phyloP scores from a whole-genome alignment of 108 stramenopile species.

The Conticribra guillardii region DNA sequence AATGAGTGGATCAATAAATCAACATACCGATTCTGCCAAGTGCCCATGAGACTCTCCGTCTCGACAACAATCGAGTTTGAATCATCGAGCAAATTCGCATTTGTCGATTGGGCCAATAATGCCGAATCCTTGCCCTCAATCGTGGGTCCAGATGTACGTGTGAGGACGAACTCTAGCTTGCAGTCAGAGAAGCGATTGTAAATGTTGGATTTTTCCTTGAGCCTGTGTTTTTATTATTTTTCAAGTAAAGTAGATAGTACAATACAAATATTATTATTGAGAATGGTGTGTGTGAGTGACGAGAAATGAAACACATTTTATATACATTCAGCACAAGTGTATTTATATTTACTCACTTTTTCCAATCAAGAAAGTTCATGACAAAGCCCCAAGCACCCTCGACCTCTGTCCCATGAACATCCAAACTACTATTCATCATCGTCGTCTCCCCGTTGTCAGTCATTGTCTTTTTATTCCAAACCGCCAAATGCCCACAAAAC shows the following conservation, averaged over 20 bases:
- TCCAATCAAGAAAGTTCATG: constrained; percentile 40
- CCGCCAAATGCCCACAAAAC: constrained; percentile 37
- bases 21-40: too few relatives aligned
- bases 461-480: constrained; percentile 18
- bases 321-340: too few relatives aligned
- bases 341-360: too few relatives aligned
- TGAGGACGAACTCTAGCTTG: constrained; percentile 33
- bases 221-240: too few relatives aligned
- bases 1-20: too few relatives aligned
- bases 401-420: constrained; percentile 37
- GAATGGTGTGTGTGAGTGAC: too few relatives aligned
- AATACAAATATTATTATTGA: too few relatives aligned
- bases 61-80: constrained; percentile 27
- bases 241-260: too few relatives aligned
- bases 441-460: constrained; percentile 2
- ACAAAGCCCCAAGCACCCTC: constrained; percentile 33
- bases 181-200: constrained; percentile 32
- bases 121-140: constrained; percentile 14
- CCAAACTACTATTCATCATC: too few relatives aligned
- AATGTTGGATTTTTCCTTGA: constrained; percentile 39
- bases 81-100: constrained; percentile 17
- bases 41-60: constrained; percentile 29
- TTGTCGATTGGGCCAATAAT: constrained; percentile 12
- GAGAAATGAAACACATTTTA: too few relatives aligned
- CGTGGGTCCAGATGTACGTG: constrained; percentile 21